Evolutionary conservation across 2,329 filamentous ascomycete genomes (phyloP).

Genomic region (Stagonosporopsis chrysanthemi): DNA sequence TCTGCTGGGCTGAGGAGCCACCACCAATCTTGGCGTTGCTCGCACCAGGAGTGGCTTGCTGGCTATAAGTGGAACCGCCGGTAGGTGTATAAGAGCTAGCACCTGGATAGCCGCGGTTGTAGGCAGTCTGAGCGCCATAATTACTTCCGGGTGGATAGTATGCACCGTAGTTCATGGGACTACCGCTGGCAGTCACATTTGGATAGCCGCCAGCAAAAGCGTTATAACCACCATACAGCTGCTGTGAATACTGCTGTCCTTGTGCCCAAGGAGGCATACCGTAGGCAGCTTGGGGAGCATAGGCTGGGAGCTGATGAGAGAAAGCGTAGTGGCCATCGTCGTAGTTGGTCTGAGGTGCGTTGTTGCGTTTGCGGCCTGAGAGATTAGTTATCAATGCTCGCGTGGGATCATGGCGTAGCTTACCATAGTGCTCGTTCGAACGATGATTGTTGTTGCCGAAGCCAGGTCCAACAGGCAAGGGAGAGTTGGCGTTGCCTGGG

Average conservation of each 20-base stretch:
- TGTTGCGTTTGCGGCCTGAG: slow-evolving; percentile 29
- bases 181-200: slow-evolving; percentile 34
- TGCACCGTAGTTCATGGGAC: slow-evolving; percentile 42
- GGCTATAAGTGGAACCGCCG: slow-evolving; percentile 26
- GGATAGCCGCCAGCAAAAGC: slow-evolving; percentile 29
- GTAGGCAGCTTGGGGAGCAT: slow-evolving; percentile 33
- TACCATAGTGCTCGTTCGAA: slow-evolving; percentile 39
- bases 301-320: slow-evolving; percentile 42
- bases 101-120: slow-evolving; percentile 32
- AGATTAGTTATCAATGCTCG: slow-evolving; percentile 16
- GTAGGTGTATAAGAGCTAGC: slow-evolving; percentile 25
- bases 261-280: slow-evolving; percentile 39
- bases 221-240: slow-evolving; percentile 33
- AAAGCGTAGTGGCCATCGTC: slow-evolving; percentile 42
- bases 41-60: slow-evolving; percentile 21
- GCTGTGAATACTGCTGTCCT: slow-evolving; percentile 30
- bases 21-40: slow-evolving; percentile 4
- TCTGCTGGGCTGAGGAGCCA: background rate
- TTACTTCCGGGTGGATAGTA: slow-evolving; percentile 40
- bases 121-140: slow-evolving; percentile 34
- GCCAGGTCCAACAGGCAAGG: slow-evolving; percentile 42
- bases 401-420: slow-evolving; percentile 7
- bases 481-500: slow-evolving; percentile 26
- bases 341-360: slow-evolving; percentile 30
- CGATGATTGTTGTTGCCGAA: slow-evolving; percentile 40